Percentiles rank a stretch among this genome's conserved stretches.
phyloP scores from a whole-genome alignment of 2,329 filamentous ascomycete species.

The Colletotrichum sp. region DNA sequence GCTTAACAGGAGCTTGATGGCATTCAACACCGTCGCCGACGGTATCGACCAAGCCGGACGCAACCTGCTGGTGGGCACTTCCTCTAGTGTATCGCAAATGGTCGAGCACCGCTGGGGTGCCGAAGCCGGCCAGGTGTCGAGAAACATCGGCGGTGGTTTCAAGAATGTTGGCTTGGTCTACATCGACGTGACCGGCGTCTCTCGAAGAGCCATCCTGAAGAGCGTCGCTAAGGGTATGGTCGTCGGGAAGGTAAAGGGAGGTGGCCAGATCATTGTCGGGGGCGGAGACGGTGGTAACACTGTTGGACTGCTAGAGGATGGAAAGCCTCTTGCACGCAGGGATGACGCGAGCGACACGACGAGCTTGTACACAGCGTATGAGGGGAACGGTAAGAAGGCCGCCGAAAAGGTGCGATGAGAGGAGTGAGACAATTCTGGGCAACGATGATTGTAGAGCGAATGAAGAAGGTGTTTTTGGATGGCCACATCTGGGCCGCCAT shows the following conservation, averaged over 20 bases:
- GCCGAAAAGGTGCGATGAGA: slow-evolving; percentile 9
- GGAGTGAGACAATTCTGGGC: neutral
- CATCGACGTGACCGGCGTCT: slow-evolving; percentile 94
- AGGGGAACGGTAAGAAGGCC: slow-evolving; percentile 37
- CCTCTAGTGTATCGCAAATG: slow-evolving; percentile 81
- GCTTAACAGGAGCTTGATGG: slow-evolving; percentile 95
- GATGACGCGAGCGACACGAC: slow-evolving; percentile 25
- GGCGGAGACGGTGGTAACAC: slow-evolving; percentile 54
- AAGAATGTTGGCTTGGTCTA: slow-evolving; percentile 98
- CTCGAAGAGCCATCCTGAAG: slow-evolving; percentile 87
- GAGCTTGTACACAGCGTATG: slow-evolving; percentile 30
- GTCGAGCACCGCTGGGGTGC: slow-evolving; percentile 88
- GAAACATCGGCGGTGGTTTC: slow-evolving; percentile 80
- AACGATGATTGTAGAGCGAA: neutral
- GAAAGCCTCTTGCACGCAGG: slow-evolving; percentile 18
- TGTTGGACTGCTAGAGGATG: slow-evolving; percentile 23
- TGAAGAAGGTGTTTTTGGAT: neutral
- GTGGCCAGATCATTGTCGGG: slow-evolving; percentile 76
- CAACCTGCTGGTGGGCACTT: slow-evolving; percentile 75
- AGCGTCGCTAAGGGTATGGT: slow-evolving; percentile 97
- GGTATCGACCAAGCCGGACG: slow-evolving; percentile 89
- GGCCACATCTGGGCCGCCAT: neutral
- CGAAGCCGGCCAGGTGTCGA: slow-evolving; percentile 82
- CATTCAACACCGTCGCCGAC: slow-evolving; percentile 92
- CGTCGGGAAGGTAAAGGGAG: slow-evolving; percentile 77